Percentiles rank a stretch among this genome's conserved stretches.
These are phyloP conservation scores for Podospora tetraspora DNA, from an alignment of 495 filamentous ascomycete species.

Conservation along the genomic window DNA sequence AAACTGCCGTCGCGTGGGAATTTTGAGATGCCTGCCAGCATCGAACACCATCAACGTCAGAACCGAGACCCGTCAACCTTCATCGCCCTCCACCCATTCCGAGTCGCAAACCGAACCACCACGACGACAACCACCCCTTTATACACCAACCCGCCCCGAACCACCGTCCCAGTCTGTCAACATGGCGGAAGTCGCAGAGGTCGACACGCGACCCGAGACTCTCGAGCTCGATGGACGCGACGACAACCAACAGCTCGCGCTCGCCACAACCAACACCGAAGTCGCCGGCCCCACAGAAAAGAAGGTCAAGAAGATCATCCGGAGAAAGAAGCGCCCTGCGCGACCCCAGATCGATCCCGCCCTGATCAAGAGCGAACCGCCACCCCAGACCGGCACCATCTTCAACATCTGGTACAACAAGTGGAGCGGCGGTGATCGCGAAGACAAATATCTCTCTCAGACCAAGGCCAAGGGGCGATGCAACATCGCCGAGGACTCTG, in stretches of 20 bases:
- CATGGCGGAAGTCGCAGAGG: conserved; percentile 18
- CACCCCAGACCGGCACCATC: conserved; percentile 83
- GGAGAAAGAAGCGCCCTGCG: conserved; percentile 63
- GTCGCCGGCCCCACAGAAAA: conserved; percentile 44
- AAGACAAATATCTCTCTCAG: conserved; percentile 81
- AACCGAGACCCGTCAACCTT: conserved; percentile 1
- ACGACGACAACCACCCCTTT: neutral
- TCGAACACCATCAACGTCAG: neutral
- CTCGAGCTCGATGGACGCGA: conserved; percentile 10
- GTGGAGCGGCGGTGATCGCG: conserved; percentile 89
- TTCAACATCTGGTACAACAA: conserved; percentile 86
- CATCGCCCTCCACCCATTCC: neutral
- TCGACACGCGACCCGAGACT: conserved; percentile 5
- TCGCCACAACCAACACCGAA: conserved; percentile 40
- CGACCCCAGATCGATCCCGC: conserved; percentile 74
- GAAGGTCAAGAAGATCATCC: conserved; percentile 62
- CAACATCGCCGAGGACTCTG: conserved; percentile 73
- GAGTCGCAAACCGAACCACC: neutral
- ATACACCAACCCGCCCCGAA: too few species aligned
- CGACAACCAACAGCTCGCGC: conserved; percentile 24
- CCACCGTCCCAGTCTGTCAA: neutral
- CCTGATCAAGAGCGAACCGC: conserved; percentile 68
- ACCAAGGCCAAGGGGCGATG: conserved; percentile 66
- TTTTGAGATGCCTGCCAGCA: conserved; percentile 7
- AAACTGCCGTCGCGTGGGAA: conserved; percentile 1